Percentiles rank a stretch among this genome's conserved stretches.
Conservation (phyloP, 495 filamentous ascomycete genomes). For the Penicillium waksmanii region DNA sequence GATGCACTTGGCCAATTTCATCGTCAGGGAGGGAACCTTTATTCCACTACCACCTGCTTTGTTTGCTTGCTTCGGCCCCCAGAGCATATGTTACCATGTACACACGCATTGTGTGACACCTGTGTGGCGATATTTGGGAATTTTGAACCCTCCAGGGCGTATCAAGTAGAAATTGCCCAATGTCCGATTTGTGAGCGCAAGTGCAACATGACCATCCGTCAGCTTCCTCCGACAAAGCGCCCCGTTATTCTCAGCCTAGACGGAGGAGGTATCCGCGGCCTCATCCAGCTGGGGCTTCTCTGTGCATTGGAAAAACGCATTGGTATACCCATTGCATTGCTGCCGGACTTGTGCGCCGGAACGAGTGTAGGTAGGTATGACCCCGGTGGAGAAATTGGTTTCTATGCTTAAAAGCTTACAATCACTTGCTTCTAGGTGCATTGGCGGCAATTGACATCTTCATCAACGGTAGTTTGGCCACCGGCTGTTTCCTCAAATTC, state of each 20-base stretch:
- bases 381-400: background rate
- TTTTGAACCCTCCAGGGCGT: constrained; percentile 9
- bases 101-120: constrained; percentile 36
- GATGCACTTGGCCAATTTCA: background rate
- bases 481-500: background rate
- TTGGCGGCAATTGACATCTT: constrained; percentile 11
- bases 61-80: constrained; percentile 30
- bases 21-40: constrained; percentile 8
- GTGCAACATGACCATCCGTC: constrained; percentile 29
- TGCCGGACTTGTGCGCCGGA: constrained; percentile 57
- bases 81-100: constrained; percentile 37
- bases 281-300: constrained; percentile 55
- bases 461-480: background rate
- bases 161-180: constrained; percentile 25
- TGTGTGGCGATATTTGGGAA: constrained; percentile 33
- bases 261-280: constrained; percentile 56
- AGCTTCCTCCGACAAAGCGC: constrained; percentile 47
- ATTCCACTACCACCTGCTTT: constrained; percentile 28
- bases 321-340: constrained; percentile 41
- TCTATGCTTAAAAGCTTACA: background rate
- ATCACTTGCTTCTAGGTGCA: background rate
- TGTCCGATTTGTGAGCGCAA: constrained; percentile 40
- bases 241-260: constrained; percentile 59
- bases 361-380: constrained; percentile 49
- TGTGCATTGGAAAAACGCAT: constrained; percentile 33